These are phyloP conservation scores for Neurospora cerealis DNA, from an alignment of 495 filamentous ascomycete genomes.

Conservation along the genomic window DNA sequence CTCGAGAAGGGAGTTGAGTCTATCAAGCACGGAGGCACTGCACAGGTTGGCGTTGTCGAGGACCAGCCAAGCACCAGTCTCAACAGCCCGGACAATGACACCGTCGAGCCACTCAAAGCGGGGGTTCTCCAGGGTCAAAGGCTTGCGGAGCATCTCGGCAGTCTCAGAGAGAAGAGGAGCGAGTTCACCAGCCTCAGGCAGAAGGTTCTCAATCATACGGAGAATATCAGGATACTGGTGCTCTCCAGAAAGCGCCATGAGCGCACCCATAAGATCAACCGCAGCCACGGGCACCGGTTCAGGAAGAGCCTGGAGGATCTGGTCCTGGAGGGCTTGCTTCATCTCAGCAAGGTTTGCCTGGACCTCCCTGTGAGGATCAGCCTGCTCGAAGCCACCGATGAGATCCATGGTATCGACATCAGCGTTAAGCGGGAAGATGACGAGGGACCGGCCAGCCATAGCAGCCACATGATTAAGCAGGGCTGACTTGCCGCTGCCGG, in stretches of 20 bases:
- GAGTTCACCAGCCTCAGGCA: constrained; percentile 18
- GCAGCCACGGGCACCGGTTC: constrained; percentile 31
- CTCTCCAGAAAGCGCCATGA: constrained; percentile 23
- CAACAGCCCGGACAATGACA: constrained; percentile 74
- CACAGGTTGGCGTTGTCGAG: constrained; percentile 97
- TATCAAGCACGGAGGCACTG: constrained; percentile 85
- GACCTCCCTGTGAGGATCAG: constrained; percentile 62
- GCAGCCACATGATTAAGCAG: constrained; percentile 72
- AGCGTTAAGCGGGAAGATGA: constrained; percentile 75
- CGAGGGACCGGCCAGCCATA: constrained; percentile 57
- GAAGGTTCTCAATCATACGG: constrained; percentile 20
- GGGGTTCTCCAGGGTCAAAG: constrained; percentile 49
- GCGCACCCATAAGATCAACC: constrained; percentile 30
- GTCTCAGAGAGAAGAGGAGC: constrained; percentile 19
- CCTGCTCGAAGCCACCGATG: constrained; percentile 93
- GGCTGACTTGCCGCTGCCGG: constrained; percentile 78
- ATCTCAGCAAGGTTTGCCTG: constrained; percentile 47
- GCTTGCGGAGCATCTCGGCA: constrained; percentile 28
- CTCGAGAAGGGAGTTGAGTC: constrained; percentile 90
- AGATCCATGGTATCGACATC: constrained; percentile 96
- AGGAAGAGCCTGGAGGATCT: constrained; percentile 42
- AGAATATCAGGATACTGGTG: constrained; percentile 21
- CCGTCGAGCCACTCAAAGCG: constrained; percentile 97
- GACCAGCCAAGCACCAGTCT: constrained; percentile 83
- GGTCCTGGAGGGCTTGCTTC: constrained; percentile 39